Evolutionary conservation across 495 filamentous ascomycete species (phyloP).

Genomic region (Penicillium odoratum): DNA sequence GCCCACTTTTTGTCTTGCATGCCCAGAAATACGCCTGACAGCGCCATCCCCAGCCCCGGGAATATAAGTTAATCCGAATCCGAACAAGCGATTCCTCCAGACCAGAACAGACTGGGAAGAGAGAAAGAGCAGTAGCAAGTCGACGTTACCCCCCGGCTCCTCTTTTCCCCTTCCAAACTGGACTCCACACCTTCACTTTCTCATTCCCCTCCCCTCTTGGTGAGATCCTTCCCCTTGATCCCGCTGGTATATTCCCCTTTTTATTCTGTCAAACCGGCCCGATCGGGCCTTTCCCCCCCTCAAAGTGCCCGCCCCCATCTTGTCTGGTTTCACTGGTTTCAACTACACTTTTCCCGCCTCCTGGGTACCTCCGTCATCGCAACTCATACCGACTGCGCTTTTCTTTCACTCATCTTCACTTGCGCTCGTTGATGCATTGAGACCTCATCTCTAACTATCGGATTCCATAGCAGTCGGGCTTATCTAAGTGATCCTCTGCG

Average conservation of each 20-base stretch:
- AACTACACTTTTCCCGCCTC: constrained; percentile 25
- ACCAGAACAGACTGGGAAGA: constrained; percentile 10
- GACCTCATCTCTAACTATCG: constrained; percentile 7
- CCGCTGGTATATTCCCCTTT: constrained; percentile 6
- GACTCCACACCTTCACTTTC: constrained; percentile 16
- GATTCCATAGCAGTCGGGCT: constrained; percentile 10
- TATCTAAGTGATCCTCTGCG: constrained; percentile 14
- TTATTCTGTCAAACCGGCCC: constrained; percentile 19
- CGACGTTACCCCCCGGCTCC: constrained; percentile 33
- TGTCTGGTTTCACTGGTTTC: constrained; percentile 4
- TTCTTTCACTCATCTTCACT: constrained; percentile 14
- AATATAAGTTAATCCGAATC: constrained; percentile 42
- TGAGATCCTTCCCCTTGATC: constrained; percentile 6
- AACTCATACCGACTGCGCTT: constrained; percentile 30
- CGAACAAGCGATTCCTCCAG: constrained; percentile 48
- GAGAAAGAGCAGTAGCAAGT: constrained; percentile 13
- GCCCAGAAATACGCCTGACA: constrained; percentile 45
- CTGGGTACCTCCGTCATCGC: constrained; percentile 38
- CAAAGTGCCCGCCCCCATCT: constrained; percentile 20
- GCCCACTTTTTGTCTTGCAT: constrained; percentile 20
- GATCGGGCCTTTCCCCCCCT: constrained; percentile 25
- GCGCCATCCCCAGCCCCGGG: constrained; percentile 40
- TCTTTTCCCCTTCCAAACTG: constrained; percentile 29
- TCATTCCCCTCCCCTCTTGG: constrained; percentile 14
- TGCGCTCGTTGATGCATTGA: constrained; percentile 3